Evolutionary conservation across 495 filamentous ascomycete genomes (phyloP).

Genomic region (Friedmanniomyces simplex): DNA sequence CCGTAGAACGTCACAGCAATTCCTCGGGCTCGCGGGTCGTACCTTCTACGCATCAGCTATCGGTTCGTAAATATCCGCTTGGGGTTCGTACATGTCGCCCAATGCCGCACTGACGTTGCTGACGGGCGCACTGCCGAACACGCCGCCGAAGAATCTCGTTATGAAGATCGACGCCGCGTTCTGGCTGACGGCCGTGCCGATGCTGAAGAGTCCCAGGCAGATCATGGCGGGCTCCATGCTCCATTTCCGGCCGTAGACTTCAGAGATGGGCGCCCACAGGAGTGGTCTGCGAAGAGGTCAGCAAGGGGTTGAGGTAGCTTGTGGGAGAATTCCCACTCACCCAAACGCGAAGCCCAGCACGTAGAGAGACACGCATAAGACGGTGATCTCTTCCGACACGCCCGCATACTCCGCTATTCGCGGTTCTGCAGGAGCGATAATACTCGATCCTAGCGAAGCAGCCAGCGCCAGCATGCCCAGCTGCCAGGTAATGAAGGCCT

Average conservation of each 20-base stretch:
- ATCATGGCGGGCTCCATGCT: slow-evolving; percentile 41
- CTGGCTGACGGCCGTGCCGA: slow-evolving; percentile 27
- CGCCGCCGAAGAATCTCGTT: slow-evolving; percentile 30
- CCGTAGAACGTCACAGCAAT: slow-evolving; percentile 34
- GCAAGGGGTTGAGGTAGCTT: background rate
- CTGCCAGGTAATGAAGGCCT: slow-evolving; percentile 41
- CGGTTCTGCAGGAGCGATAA: slow-evolving; percentile 39
- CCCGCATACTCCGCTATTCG: slow-evolving; percentile 32
- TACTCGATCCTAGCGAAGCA: slow-evolving; percentile 40
- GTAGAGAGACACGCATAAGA: slow-evolving; percentile 29
- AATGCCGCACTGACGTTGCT: slow-evolving; percentile 38
- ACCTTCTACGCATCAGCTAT: too few species aligned
- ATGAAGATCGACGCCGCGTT: slow-evolving; percentile 23
- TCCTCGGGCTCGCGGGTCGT: slow-evolving; percentile 30
- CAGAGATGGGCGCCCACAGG: slow-evolving; percentile 34
- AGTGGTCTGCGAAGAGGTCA: slow-evolving; percentile 17
- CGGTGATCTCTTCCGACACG: slow-evolving; percentile 30
- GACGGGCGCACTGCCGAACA: slow-evolving; percentile 25
- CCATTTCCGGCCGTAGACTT: slow-evolving; percentile 34
- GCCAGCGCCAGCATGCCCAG: slow-evolving; percentile 42
- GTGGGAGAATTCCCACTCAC: background rate
- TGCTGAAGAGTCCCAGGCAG: slow-evolving; percentile 32
- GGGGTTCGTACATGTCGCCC: slow-evolving; percentile 41
- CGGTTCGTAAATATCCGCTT: too few species aligned
- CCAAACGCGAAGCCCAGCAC: slow-evolving; percentile 29